phyloP scores from a whole-genome alignment of 2,329 filamentous ascomycete genomes.

The Penicillium sp. region DNA sequence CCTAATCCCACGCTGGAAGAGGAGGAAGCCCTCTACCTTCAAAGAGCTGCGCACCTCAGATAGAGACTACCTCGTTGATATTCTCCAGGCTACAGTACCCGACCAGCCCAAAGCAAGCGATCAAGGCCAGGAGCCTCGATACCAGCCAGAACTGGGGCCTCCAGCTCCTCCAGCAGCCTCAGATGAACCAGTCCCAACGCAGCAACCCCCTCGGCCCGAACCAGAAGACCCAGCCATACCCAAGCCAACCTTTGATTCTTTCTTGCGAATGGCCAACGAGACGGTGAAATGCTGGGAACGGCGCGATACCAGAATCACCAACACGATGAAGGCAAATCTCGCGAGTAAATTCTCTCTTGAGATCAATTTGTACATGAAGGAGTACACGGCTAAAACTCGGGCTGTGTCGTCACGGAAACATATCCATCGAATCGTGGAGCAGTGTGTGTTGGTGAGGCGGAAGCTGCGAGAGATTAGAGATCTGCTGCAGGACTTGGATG shows the following conservation, averaged over 20 bases:
- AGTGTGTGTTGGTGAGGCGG: not conserved
- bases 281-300: not conserved
- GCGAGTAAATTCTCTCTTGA: not conserved
- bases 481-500: not conserved
- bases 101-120: not conserved
- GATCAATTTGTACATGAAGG: not conserved
- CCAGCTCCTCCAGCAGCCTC: not conserved
- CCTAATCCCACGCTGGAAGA: constrained; percentile 1
- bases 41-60: not conserved
- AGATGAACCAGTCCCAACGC: not conserved
- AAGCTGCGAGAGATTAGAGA: not conserved
- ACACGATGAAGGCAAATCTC: not conserved
- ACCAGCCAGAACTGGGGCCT: not conserved
- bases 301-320: not conserved
- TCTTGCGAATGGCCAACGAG: not conserved
- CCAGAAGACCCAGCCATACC: not conserved
- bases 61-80: not conserved
- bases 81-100: not conserved
- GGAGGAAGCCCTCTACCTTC: not conserved
- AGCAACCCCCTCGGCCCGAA: not conserved
- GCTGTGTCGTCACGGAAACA: not conserved
- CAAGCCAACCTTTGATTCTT: not conserved
- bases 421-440: not conserved
- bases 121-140: not conserved
- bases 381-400: not conserved